Evolutionary conservation across 1,284 basidiomycete genomes (phyloP).

Genomic region (Rhizopogon hawkerae): DNA sequence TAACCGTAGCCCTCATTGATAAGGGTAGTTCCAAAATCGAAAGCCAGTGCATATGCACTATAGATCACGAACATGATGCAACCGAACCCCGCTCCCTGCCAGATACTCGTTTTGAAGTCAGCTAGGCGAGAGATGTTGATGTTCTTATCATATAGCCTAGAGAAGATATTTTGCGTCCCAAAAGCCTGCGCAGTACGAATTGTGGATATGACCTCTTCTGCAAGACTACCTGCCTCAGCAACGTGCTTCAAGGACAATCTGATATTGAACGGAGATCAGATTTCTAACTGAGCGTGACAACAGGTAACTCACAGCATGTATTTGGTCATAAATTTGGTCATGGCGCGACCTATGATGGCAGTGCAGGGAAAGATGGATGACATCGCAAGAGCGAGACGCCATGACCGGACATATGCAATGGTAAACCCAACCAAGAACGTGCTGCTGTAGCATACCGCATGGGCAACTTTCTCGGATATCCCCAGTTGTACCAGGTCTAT

Average conservation of each 20-base stretch:
- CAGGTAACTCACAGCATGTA: constrained; percentile 58
- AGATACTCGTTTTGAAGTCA: constrained; percentile 60
- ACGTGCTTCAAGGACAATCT: constrained; percentile 62
- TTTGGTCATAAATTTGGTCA: constrained; percentile 66
- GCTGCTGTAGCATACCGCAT: constrained; percentile 52
- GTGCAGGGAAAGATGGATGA: constrained; percentile 86
- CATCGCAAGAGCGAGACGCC: constrained; percentile 81
- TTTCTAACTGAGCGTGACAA: background rate
- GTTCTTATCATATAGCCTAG: constrained; percentile 58
- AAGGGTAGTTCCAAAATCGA: constrained; percentile 73
- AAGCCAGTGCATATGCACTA: constrained; percentile 61
- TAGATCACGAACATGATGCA: constrained; percentile 81
- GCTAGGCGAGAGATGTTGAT: constrained; percentile 48
- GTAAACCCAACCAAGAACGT: constrained; percentile 73
- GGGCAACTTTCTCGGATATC: constrained; percentile 77
- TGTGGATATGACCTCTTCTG: constrained; percentile 86
- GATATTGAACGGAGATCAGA: background rate
- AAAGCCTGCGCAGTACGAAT: constrained; percentile 86
- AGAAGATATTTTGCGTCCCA: constrained; percentile 65
- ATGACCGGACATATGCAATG: constrained; percentile 59
- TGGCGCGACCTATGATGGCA: constrained; percentile 62
- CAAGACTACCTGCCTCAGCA: constrained; percentile 74
- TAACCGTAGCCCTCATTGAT: constrained; percentile 49
- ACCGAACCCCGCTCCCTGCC: constrained; percentile 61
- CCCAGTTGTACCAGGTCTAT: constrained; percentile 76